Conservation (phyloP, 2,329 filamentous ascomycete genomes). For the Pseudogymnoascus sp. region DNA sequence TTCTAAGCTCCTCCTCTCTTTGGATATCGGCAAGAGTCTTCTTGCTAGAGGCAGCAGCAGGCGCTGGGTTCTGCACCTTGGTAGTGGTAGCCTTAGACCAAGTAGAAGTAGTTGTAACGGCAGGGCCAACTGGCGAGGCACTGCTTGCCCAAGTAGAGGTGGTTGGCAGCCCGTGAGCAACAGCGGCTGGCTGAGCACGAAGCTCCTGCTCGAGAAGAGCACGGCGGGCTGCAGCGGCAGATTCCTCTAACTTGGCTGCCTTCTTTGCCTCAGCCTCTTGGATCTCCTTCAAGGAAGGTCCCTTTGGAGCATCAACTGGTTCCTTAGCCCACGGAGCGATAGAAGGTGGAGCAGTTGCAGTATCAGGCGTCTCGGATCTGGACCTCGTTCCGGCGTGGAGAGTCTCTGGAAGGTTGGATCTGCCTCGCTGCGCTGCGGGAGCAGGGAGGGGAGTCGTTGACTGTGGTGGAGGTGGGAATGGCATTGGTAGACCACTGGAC, state of each 20-base stretch:
- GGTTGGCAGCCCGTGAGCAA: conserved; percentile 74
- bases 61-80: conserved; percentile 33
- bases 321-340: conserved; percentile 96
- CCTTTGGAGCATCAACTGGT: conserved; percentile 64
- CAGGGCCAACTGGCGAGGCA: conserved; percentile 26
- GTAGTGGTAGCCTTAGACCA: conserved; percentile 43
- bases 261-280: conserved; percentile 92
- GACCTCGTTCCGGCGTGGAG: conserved; percentile 48
- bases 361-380: conserved; percentile 67
- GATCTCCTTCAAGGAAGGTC: conserved; percentile 90
- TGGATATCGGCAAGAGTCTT: conserved; percentile 96
- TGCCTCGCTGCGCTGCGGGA: conserved; percentile 76
- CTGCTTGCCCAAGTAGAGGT: conserved; percentile 68
- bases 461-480: conserved; percentile 60
- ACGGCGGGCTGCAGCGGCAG: conserved; percentile 69
- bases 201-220: conserved; percentile 74
- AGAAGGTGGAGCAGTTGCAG: conserved; percentile 51
- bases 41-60: conserved; percentile 45
- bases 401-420: conserved; percentile 75
- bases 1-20: conserved; percentile 86
- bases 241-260: conserved; percentile 80
- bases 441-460: conserved; percentile 79
- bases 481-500: conserved; percentile 65
- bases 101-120: conserved; percentile 25
- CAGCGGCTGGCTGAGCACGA: conserved; percentile 51